These are phyloP conservation scores for Phytophthora nicotianae DNA, from an alignment of 352 stramenopile species.

Conservation along the genomic window DNA sequence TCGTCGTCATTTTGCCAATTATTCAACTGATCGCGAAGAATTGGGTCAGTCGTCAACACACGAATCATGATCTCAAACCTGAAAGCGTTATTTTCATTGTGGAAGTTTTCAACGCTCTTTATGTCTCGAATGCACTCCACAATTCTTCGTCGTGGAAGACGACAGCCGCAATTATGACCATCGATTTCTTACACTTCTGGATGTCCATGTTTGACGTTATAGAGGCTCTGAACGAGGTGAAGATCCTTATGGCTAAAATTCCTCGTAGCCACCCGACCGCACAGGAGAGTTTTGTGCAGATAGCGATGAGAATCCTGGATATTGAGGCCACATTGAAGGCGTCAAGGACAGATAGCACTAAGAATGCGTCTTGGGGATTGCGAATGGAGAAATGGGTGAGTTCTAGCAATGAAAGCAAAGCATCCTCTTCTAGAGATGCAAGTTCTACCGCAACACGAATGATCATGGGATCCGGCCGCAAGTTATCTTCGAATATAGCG, in stretches of 20 bases:
- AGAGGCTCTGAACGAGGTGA: slow-evolving; percentile 15
- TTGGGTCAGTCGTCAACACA: slow-evolving; percentile 30
- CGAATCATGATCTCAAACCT: slow-evolving; percentile 35
- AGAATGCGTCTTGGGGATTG: not conserved
- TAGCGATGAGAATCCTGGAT: slow-evolving; percentile 18
- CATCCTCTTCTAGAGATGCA: slow-evolving; percentile 1
- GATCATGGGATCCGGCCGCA: not conserved
- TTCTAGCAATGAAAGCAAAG: slow-evolving; percentile 2
- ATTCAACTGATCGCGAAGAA: slow-evolving; percentile 57
- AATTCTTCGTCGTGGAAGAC: slow-evolving; percentile 29
- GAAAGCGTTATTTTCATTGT: slow-evolving; percentile 58
- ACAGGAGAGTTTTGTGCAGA: slow-evolving; percentile 23
- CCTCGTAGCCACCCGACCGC: slow-evolving; percentile 4
- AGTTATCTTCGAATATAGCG: not conserved
- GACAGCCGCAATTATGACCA: slow-evolving; percentile 15
- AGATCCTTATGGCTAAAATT: slow-evolving; percentile 26
- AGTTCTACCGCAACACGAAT: not conserved
- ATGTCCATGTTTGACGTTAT: slow-evolving; percentile 29
- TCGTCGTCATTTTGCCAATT: slow-evolving; percentile 41
- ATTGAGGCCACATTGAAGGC: not conserved
- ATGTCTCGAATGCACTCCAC: slow-evolving; percentile 44
- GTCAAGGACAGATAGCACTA: not conserved
- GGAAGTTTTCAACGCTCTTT: slow-evolving; percentile 59
- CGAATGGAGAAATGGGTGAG: slow-evolving; percentile 14
- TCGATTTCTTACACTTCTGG: slow-evolving; percentile 29